Evolutionary conservation across 2,329 filamentous ascomycete genomes (phyloP), one percentile per base, ranked within the genome.

Genomic region (Ophiognomonia clavigignenti-juglandacearum): DNA sequence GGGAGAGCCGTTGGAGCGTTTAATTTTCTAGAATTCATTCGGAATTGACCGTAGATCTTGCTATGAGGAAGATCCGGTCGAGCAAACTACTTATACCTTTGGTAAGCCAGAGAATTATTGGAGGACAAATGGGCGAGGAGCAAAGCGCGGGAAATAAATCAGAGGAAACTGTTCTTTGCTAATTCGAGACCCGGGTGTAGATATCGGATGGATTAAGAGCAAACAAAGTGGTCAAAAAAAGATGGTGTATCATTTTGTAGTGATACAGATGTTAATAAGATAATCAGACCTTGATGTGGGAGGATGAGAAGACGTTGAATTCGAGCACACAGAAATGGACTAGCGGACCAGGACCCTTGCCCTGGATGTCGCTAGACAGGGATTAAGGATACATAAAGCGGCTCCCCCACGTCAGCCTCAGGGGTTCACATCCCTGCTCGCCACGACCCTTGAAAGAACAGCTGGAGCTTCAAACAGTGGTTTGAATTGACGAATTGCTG

Each of bases 401-500:
- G 18, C 35, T 14, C 13, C 42, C 35, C 34, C 42, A 45, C 42
- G 42, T 45, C 42, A 45, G 42, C 42, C 34, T 32, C 42, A 44
- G 32, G 40, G 20, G 43, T 50, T 39, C 35, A 23, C 31, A 39
- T 22, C 29, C 34, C 4, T n/a, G n/a, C n/a, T n/a, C n/a, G n/a
- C n/a, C n/a, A n/a, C n/a, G n/a, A n/a, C n/a, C n/a, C n/a, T n/a
- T n/a, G n/a, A n/a, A n/a, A n/a, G n/a, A n/a, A n/a, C n/a, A n/a
- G n/a, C n/a, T n/a, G n/a, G n/a, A n/a, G n/a, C n/a, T n/a, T n/a
- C n/a, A n/a, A 4, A 13, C 20, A 32, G 37, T 27, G 23, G 39
- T 6, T 31, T 16, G n/a, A n/a, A n/a, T n/a, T n/a, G n/a, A 51
- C 45, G 49, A 49, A 51, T 43, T 48, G 32, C 49, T 51, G 49